These are phyloP conservation scores for Scheffersomyces stipitis DNA, from an alignment of 805 yeast genomes.

Conservation along the genomic window DNA sequence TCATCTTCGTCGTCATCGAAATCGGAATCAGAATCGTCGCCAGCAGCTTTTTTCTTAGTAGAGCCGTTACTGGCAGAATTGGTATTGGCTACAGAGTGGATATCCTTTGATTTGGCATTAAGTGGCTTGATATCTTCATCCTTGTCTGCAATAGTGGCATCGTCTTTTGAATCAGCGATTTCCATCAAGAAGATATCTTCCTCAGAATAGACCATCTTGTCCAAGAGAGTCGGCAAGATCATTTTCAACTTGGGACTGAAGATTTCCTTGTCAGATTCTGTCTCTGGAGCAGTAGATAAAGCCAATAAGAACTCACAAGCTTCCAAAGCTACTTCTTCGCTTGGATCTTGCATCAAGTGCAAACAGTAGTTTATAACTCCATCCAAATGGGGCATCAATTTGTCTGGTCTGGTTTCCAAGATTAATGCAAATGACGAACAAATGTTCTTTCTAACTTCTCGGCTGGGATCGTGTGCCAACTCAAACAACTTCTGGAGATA, in stretches of 20 bases:
- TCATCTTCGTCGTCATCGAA: slow-evolving; percentile 71
- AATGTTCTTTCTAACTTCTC: slow-evolving; percentile 66
- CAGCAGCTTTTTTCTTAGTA: slow-evolving; percentile 15
- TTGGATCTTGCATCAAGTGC: slow-evolving; percentile 66
- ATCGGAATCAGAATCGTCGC: slow-evolving; percentile 41
- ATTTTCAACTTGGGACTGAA: slow-evolving; percentile 57
- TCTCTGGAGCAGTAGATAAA: slow-evolving; percentile 58
- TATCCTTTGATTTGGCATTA: slow-evolving; percentile 61
- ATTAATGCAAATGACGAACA: slow-evolving; percentile 74
- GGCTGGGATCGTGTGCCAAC: slow-evolving; percentile 62
- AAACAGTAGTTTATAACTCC: slow-evolving; percentile 86
- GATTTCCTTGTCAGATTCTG: slow-evolving; percentile 30
- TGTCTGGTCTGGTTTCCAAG: slow-evolving; percentile 77
- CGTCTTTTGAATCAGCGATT: slow-evolving; percentile 68
- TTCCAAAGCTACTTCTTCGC: slow-evolving; percentile 80
- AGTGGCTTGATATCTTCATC: slow-evolving; percentile 88
- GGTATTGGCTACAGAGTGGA: slow-evolving; percentile 24
- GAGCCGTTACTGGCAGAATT: slow-evolving; percentile 10
- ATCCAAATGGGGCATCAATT: slow-evolving; percentile 70
- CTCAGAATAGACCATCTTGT: slow-evolving; percentile 85
- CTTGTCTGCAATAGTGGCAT: slow-evolving; percentile 73
- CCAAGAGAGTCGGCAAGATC: slow-evolving; percentile 75
- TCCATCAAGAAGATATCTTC: slow-evolving; percentile 69
- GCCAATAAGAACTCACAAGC: slow-evolving; percentile 90
- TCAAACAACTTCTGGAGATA: slow-evolving; percentile 64